phyloP scores from a whole-genome alignment of 1,284 basidiomycete species.

The Inonotus hispidus region DNA sequence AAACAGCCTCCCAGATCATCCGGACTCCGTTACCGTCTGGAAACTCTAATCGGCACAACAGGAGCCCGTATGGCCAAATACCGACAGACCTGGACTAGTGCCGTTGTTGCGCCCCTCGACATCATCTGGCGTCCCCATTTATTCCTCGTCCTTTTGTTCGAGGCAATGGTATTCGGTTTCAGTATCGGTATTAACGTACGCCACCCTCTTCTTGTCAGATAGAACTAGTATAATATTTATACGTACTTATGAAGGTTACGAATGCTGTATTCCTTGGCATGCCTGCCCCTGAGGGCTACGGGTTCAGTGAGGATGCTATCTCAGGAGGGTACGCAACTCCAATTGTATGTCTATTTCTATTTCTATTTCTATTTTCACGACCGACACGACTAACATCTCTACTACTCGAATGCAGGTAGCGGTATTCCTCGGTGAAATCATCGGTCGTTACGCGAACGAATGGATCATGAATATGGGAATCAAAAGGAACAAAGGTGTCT shows the following conservation, averaged over 20 bases:
- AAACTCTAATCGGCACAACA: constrained; percentile 62
- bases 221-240: background rate
- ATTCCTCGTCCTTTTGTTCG: constrained; percentile 49
- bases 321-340: constrained; percentile 60
- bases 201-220: background rate
- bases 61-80: constrained; percentile 58
- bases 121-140: constrained; percentile 64
- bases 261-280: constrained; percentile 63
- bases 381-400: background rate
- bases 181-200: constrained; percentile 67
- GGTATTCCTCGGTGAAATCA: constrained; percentile 61
- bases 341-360: constrained; percentile 38
- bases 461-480: constrained; percentile 56
- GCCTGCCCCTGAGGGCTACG: constrained; percentile 55
- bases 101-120: constrained; percentile 41
- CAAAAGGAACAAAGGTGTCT: constrained; percentile 58
- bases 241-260: constrained; percentile 43
- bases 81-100: constrained; percentile 48
- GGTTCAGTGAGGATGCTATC: constrained; percentile 45
- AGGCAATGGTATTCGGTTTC: constrained; percentile 64
- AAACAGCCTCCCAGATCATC: constrained; percentile 41
- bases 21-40: constrained; percentile 49
- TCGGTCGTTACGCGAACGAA: constrained; percentile 64
- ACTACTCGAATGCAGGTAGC: constrained; percentile 38
- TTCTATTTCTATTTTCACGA: too few relatives aligned